Evolutionary conservation across 257 asterid species (phyloP), one percentile per base, ranked within the genome.

Genomic region (Catharanthus roseus): DNA sequence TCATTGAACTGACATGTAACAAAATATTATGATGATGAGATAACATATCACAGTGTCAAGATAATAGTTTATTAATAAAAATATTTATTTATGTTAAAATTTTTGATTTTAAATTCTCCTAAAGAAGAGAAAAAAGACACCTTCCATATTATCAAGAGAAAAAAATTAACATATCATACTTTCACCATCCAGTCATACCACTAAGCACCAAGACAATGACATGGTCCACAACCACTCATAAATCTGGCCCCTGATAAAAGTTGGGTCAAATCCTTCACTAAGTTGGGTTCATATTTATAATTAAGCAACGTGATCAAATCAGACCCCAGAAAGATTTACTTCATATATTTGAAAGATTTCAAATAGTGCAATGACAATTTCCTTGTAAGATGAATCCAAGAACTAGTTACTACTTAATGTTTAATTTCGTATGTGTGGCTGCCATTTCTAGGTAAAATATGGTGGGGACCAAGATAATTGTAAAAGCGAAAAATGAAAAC

Each of bases 141-240:
- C 8, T 39, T 65, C 77, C 67, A 66, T 73, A 47, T 67, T 71
- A 76, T 70, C 65, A 53, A 63, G 2, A 11, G 2, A n/a, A n/a
- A n/a, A n/a, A n/a, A n/a, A n/a, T n/a, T 69, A 75, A 72, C 82
- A 80, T 56, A 73, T 60, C 89, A 79, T 85, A 81, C 79, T 85
- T 79, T 62, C 71, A 60, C 67, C 67, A 53, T 61, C 67, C 54
- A 67, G 65, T 77, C 71, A 54, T 71, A 36, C 74, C 80, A 74
- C 57, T 77, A 54, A 63, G 73, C 68, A 47, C 49, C 74, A 76
- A 71, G 74, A 76, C 83, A 72, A 57, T 26, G 33, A 1, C 67
- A 73, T 78, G 88, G 88, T 80, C 88, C 91, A 82, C 78, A 69
- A 28, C 61, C 84, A 84, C 85, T 75, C 61, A 62, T 66, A 9